phyloP scores from a whole-genome alignment of 2,329 filamentous ascomycete species.

The Dothistroma pini region DNA sequence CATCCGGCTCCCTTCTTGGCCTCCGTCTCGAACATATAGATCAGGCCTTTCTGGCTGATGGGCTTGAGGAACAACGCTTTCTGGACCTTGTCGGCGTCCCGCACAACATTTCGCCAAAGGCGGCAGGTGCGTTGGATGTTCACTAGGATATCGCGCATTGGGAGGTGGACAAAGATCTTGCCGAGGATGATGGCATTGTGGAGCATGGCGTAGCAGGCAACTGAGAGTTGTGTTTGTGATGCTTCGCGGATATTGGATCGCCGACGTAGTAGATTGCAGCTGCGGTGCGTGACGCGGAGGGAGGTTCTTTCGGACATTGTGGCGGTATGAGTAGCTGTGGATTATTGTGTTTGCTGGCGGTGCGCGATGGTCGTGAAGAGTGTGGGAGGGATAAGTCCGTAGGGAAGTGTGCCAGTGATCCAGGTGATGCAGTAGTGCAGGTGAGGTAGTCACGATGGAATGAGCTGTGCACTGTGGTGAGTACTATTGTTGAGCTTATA shows the following conservation, averaged over 20 bases:
- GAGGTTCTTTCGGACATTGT: not conserved
- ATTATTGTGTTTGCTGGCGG: not conserved
- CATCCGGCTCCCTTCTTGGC: not conserved
- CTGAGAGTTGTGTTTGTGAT: not conserved
- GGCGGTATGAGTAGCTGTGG: not conserved
- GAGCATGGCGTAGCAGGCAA: not conserved
- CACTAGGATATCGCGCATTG: not conserved
- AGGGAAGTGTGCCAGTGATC: not conserved
- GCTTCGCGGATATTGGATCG: not conserved
- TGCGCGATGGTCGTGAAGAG: not conserved
- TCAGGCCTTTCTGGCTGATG: not conserved
- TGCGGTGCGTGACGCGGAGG: not conserved
- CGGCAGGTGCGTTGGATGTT: not conserved
- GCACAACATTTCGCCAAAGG: not conserved
- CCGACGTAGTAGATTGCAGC: not conserved
- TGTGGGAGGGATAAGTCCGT: not conserved
- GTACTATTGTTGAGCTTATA: not conserved
- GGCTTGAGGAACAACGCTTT: constrained; percentile 13
- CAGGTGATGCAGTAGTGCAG: not conserved
- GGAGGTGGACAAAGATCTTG: constrained; percentile 1
- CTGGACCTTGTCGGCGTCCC: constrained; percentile 6
- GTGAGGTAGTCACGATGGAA: not conserved
- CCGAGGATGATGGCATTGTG: constrained; percentile 3
- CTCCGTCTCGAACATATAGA: not conserved
- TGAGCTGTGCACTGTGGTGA: not conserved